These are phyloP conservation scores for Dendrobium chrysotoxum DNA, from an alignment of 106 monocot species.

Conservation along the genomic window DNA sequence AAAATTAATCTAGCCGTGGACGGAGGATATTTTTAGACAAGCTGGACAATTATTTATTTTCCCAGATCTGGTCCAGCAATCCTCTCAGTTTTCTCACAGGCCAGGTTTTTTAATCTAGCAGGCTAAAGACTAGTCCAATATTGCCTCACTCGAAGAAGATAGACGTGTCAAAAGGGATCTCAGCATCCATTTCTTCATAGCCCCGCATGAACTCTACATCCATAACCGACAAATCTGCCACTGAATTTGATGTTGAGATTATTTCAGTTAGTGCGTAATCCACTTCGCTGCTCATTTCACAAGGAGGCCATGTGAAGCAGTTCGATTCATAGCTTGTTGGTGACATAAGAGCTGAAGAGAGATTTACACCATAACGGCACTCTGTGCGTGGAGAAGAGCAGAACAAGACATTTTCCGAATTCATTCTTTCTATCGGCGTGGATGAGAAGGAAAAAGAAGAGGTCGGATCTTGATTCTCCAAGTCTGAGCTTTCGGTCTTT, in stretches of 20 bases:
- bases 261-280: background rate
- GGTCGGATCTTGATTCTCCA: background rate
- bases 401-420: background rate
- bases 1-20: background rate
- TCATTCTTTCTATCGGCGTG: background rate
- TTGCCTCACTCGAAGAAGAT: background rate
- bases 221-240: background rate
- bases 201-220: background rate
- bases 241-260: background rate
- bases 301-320: background rate
- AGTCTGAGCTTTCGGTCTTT: no score
- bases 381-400: no score
- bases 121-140: background rate
- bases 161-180: background rate
- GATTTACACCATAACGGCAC: no score
- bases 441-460: background rate
- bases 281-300: background rate
- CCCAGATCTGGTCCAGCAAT: background rate
- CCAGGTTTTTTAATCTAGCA: background rate
- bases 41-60: background rate
- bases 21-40: background rate
- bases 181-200: background rate
- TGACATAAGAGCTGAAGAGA: slow-evolving; percentile 2
- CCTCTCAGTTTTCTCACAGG: background rate
- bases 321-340: background rate